These are phyloP conservation scores for Acanthamoeba royreba DNA, from an alignment of 208 protist species.

Conservation along the genomic window DNA sequence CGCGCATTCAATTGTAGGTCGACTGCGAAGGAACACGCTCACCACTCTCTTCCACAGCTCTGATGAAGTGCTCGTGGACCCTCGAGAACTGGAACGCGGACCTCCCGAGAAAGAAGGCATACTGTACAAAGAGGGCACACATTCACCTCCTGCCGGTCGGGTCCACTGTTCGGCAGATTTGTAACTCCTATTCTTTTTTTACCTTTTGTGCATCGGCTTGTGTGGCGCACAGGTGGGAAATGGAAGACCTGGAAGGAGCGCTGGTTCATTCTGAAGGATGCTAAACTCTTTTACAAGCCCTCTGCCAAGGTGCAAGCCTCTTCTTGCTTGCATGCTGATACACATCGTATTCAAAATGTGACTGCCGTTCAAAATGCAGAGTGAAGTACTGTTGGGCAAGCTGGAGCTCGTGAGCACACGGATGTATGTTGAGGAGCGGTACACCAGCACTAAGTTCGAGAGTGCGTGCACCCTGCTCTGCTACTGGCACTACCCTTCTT, in stretches of 20 bases:
- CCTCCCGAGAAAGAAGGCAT: background rate
- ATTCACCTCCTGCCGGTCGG: background rate
- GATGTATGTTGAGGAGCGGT: background rate
- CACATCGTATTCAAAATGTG: background rate
- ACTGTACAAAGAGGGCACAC: background rate
- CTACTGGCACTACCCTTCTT: background rate
- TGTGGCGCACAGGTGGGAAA: background rate
- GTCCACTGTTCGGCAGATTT: background rate
- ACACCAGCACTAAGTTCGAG: background rate
- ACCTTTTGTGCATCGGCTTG: background rate
- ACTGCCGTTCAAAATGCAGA: background rate
- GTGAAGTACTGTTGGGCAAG: background rate
- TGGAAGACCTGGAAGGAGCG: background rate
- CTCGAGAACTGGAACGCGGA: background rate
- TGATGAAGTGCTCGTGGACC: background rate
- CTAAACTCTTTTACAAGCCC: background rate
- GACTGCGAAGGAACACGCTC: background rate
- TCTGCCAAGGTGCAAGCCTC: background rate
- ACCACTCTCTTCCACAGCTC: background rate
- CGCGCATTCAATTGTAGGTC: background rate
- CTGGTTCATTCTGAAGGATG: constrained; percentile 6
- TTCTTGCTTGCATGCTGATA: background rate
- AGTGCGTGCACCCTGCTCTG: background rate
- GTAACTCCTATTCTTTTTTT: background rate
- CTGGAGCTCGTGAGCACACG: background rate